phyloP scores from a whole-genome alignment of 1,284 basidiomycete genomes.

The Cystobasidiaceae sp. region DNA sequence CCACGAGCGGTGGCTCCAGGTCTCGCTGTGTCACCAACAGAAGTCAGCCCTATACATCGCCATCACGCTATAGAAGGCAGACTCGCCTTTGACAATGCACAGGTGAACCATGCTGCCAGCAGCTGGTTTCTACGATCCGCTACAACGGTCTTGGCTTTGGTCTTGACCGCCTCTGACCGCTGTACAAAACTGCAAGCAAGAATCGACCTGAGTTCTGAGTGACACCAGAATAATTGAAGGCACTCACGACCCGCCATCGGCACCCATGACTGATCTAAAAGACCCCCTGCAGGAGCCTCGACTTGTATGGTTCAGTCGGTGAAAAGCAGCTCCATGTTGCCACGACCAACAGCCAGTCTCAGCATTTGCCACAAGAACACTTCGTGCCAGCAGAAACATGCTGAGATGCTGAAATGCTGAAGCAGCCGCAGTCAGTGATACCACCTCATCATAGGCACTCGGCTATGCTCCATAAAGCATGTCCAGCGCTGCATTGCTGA shows the following conservation, averaged over 20 bases:
- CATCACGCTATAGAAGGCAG: background rate
- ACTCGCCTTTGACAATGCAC: slow-evolving; percentile 81
- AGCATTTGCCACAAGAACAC: too few relatives aligned
- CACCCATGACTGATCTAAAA: slow-evolving; percentile 13
- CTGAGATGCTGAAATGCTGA: too few relatives aligned
- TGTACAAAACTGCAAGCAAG: slow-evolving; percentile 62
- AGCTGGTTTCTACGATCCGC: slow-evolving; percentile 80
- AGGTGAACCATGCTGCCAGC: slow-evolving; percentile 80
- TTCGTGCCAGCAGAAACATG: too few relatives aligned
- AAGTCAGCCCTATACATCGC: background rate
- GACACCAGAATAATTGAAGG: background rate
- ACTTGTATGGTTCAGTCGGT: too few relatives aligned
- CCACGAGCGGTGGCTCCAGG: slow-evolving; percentile 77
- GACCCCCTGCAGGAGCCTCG: too few relatives aligned
- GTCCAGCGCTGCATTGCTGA: too few relatives aligned
- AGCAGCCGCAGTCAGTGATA: too few relatives aligned
- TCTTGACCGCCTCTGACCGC: slow-evolving; percentile 68
- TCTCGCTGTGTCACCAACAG: slow-evolving; percentile 55
- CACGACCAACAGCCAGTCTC: too few relatives aligned
- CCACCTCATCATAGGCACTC: too few relatives aligned
- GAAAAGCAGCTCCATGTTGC: too few relatives aligned
- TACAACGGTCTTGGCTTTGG: slow-evolving; percentile 71
- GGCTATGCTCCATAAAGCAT: too few relatives aligned
- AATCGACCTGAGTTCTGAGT: background rate
- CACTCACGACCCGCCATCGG: slow-evolving; percentile 3